A percentile compares a stretch with the other conserved stretches of the same genome.
These are phyloP conservation scores for Cutaneotrichosporon sp. DNA, from an alignment of 1,284 basidiomycete species.

Conservation along the genomic window DNA sequence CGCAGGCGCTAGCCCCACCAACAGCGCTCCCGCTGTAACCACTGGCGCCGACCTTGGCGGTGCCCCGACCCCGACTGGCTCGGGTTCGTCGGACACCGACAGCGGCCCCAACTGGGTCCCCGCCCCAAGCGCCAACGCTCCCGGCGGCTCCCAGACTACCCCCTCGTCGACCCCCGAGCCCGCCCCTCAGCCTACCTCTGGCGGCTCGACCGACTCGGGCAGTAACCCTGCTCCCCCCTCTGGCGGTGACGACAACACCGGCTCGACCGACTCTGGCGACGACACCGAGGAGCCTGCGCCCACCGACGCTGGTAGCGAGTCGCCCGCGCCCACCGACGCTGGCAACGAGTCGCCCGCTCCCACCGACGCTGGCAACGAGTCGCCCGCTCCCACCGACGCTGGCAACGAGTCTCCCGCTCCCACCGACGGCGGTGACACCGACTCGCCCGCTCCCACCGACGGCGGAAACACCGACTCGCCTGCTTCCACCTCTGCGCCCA, in stretches of 20 bases:
- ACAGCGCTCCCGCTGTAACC: background rate
- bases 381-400: background rate
- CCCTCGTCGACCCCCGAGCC: background rate
- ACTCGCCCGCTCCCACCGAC: slow-evolving; percentile 1
- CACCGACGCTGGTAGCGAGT: background rate
- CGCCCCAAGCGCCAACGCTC: slow-evolving; percentile 24
- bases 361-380: no score
- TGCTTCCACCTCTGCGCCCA: background rate
- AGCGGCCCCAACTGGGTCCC: slow-evolving; percentile 26
- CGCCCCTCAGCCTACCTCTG: slow-evolving; percentile 6
- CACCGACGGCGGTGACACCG: background rate
- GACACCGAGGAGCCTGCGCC: slow-evolving; percentile 1
- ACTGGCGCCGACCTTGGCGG: slow-evolving; percentile 10
- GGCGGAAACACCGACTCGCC: background rate
- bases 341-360: background rate
- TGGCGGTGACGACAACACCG: slow-evolving; percentile 1
- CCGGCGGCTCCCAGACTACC: background rate
- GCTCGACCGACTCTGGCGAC: no score
- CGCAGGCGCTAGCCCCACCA: background rate
- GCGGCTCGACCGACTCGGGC: background rate
- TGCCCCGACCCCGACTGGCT: background rate
- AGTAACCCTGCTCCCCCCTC: background rate
- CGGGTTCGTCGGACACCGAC: slow-evolving; percentile 5
- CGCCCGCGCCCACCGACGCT: slow-evolving; percentile 1
- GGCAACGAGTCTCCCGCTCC: background rate